Conservation (phyloP, 208 protist genomes). For the Trypanosomatidae sp. region DNA sequence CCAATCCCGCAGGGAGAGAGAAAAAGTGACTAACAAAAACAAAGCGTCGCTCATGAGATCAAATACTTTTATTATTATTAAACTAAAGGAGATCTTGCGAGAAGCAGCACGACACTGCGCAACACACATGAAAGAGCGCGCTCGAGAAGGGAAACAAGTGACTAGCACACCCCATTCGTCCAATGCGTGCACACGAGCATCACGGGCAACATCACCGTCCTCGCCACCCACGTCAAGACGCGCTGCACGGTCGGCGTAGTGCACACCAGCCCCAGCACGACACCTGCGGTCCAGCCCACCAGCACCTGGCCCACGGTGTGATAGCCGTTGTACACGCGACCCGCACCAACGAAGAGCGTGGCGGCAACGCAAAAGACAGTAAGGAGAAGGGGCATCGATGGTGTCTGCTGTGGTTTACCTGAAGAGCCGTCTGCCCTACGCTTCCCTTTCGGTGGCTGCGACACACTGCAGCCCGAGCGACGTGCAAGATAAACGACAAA, state of each 20-base stretch:
- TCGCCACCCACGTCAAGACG: constrained; percentile 21
- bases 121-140: no score
- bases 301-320: constrained; percentile 66
- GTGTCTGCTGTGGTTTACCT: not conserved
- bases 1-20: no score
- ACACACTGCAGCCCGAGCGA: constrained; percentile 9
- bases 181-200: constrained; percentile 65
- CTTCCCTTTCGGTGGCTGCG: not conserved
- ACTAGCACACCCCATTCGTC: constrained; percentile 34
- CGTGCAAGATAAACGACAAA: constrained; percentile 53
- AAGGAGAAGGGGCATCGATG: not conserved
- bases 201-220: constrained; percentile 34
- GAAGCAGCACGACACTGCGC: not conserved
- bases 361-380: constrained; percentile 9
- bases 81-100: not conserved
- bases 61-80: no score
- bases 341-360: constrained; percentile 39
- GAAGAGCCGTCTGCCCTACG: not conserved
- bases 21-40: no score
- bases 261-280: constrained; percentile 33
- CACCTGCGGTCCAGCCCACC: constrained; percentile 46
- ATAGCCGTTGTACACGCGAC: constrained; percentile 77
- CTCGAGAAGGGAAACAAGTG: no score
- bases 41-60: no score
- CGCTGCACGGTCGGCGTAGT: constrained; percentile 32